A percentile compares a stretch with the other conserved stretches of the same genome.
Conservation (phyloP, 2,329 filamentous ascomycete genomes). For the Colletotrichum godetiae region DNA sequence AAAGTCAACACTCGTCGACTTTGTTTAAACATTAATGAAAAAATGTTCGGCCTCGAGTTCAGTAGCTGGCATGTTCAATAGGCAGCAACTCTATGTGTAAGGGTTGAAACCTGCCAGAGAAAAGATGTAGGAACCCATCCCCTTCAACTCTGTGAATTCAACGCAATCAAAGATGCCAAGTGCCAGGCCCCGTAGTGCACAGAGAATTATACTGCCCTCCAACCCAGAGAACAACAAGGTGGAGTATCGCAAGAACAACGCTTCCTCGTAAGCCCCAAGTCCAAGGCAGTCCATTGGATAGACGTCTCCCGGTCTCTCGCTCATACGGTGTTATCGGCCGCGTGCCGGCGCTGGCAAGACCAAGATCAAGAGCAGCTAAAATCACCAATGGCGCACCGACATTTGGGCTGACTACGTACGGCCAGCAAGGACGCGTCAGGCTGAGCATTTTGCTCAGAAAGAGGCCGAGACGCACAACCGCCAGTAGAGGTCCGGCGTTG, state of each 20-base stretch:
- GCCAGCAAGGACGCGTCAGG: conserved; percentile 76
- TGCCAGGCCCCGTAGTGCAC: conserved; percentile 40
- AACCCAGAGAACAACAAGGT: conserved; percentile 49
- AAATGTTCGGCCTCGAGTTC: neutral
- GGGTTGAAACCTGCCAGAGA: neutral
- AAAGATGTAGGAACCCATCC: neutral
- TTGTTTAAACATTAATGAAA: neutral
- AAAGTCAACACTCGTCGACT: neutral
- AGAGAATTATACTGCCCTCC: conserved; percentile 47
- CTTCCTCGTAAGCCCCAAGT: conserved; percentile 46
- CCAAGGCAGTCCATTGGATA: conserved; percentile 25
- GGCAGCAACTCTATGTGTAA: neutral
- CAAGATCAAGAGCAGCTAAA: conserved; percentile 76
- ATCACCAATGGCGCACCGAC: conserved; percentile 75
- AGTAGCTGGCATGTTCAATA: neutral
- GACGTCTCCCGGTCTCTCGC: conserved; percentile 1
- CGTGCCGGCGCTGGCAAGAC: conserved; percentile 44
- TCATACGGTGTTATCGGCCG: neutral
- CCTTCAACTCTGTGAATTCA: neutral
- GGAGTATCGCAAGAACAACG: conserved; percentile 45
- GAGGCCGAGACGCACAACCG: conserved; percentile 64
- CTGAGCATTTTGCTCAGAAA: conserved; percentile 78
- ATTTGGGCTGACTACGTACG: conserved; percentile 73
- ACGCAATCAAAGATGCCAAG: conserved; percentile 14
- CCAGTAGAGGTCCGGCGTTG: conserved; percentile 47